Evolutionary conservation across 768 basidiomycete genomes (phyloP).

Genomic region (Tricholoma matsutake): DNA sequence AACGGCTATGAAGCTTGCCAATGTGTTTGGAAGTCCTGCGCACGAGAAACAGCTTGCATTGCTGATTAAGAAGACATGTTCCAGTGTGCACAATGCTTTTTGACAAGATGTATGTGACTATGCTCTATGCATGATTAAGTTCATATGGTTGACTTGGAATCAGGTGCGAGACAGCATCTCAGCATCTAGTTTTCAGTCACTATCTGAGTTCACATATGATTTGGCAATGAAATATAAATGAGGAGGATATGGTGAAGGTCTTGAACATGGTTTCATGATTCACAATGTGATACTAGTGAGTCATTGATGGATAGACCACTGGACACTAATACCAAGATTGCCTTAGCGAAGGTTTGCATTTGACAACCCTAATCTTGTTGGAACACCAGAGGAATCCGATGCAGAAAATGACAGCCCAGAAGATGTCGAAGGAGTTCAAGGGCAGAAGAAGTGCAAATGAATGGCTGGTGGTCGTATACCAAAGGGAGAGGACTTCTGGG

Average conservation of each 20-base stretch:
- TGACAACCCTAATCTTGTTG: too few species aligned
- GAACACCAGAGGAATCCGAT: too few species aligned
- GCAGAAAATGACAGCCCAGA: too few species aligned
- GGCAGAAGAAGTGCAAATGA: too few species aligned
- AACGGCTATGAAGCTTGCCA: background rate
- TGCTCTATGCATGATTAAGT: too few species aligned
- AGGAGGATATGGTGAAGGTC: background rate
- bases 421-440: too few species aligned
- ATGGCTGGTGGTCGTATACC: too few species aligned
- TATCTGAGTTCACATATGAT: background rate
- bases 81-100: background rate
- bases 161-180: background rate
- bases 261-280: background rate
- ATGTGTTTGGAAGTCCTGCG: background rate
- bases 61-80: background rate
- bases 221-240: background rate
- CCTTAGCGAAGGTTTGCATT: too few species aligned
- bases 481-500: too few species aligned
- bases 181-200: background rate
- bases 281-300: background rate
- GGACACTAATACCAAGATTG: too few species aligned
- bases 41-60: background rate
- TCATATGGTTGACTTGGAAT: too few species aligned
- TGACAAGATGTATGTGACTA: background rate
- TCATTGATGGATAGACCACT: too few species aligned